A percentile compares a stretch with the other conserved stretches of the same genome.
Evolutionary conservation across 2,329 filamentous ascomycete genomes (phyloP).

Genomic region (Colletotrichum endophyticum): DNA sequence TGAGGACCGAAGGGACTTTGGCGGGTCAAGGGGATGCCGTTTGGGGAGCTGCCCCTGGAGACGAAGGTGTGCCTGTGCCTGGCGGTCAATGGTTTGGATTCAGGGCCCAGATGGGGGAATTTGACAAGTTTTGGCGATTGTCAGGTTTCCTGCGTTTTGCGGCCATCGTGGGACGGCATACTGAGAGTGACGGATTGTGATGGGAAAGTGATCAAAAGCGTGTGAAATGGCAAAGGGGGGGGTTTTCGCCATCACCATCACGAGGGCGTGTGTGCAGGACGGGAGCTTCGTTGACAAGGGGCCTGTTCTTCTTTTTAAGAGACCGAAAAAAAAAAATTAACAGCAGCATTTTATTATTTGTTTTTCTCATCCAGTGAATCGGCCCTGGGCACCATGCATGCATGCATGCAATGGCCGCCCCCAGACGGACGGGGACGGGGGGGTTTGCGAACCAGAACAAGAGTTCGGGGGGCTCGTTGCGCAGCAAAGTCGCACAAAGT

Average conservation of each 20-base stretch:
- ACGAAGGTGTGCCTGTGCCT: neutral
- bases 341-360: neutral
- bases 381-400: neutral
- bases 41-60: neutral
- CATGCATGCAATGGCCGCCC: neutral
- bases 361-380: neutral
- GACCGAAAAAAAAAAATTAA: neutral
- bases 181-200: neutral
- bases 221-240: neutral
- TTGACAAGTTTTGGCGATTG: neutral
- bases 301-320: neutral
- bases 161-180: slow-evolving; percentile 1
- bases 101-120: neutral
- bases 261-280: slow-evolving; percentile 1
- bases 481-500: neutral
- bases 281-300: neutral
- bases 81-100: neutral
- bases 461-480: neutral
- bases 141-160: neutral
- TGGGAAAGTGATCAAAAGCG: neutral
- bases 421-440: neutral
- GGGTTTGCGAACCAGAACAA: neutral
- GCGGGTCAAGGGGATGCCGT: neutral
- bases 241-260: neutral
- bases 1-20: neutral